Base-by-base conservation (phyloP, 306 rosid species). In the Geum urbanum region DNA sequence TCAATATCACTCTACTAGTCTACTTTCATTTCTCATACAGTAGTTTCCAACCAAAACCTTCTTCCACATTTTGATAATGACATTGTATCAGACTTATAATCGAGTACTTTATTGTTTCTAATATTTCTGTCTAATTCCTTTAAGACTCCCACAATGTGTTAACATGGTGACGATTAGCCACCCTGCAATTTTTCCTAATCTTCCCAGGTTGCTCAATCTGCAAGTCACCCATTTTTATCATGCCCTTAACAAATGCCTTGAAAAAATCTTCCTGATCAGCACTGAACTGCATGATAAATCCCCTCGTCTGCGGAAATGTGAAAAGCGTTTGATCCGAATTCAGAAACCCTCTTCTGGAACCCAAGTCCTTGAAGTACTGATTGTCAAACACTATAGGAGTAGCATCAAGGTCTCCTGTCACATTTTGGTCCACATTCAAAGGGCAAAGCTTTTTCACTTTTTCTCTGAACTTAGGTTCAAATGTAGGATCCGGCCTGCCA, bases 331-430 rank as follows among this genome's bases (percentile, higher is more conserved):
- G 85, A 78, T 92, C 97, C 4, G 98, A 92, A 69, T 90, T 92
- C 35, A 92, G 77, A 62, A 92, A 90, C 5, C 97, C 97, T 47
- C 92, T 82, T 20, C 97, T 90, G 18, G 68, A 73, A 65, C 77
- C 94, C 83, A 92, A 85, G 82, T 92, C 94, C 87, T 87, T 88
- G 87, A 88, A 92, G 72, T 92, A 92, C 39, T 85, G 98, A 70
- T 88, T 92, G 74, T 92, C 97, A 43, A 92, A 92, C 4, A 82
- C 14, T 24, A 5, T 10, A 2, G 98, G 98, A 0, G 97, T 92
- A 35, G 92, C 78, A 72, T 92, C 98, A 32, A 92, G 91, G 74
- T 81, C 76, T 5, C 81, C 92, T 0, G 98, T 92, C 48, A 82
- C 78, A 58, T 92, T 87, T 59, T 86, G 96, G 74, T 88, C 97